phyloP scores from a whole-genome alignment of 805 yeast species.

The Nakazawaea wyomingensis region DNA sequence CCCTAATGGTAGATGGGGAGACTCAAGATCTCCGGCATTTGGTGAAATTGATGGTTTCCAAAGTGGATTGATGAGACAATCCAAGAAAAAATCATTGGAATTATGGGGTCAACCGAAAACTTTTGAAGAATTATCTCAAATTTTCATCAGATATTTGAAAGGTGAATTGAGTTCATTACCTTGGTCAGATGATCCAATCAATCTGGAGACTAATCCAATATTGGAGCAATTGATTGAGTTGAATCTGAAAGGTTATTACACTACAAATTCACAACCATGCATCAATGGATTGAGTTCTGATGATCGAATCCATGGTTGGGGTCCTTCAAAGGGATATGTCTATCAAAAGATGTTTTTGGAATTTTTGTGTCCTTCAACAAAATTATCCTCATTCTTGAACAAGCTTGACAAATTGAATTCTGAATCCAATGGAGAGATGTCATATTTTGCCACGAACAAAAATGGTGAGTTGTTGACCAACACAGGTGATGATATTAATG shows the following conservation, averaged over 20 bases:
- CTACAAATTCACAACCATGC: slow-evolving; percentile 93
- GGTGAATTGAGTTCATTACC: slow-evolving; percentile 77
- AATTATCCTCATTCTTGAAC: slow-evolving; percentile 31
- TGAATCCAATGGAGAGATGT: slow-evolving; percentile 39
- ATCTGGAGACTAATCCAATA: slow-evolving; percentile 66
- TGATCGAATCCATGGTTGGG: slow-evolving; percentile 85
- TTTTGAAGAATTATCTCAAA: slow-evolving; percentile 51
- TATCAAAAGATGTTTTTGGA: slow-evolving; percentile 94
- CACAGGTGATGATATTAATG: slow-evolving; percentile 74
- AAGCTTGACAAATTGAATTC: slow-evolving; percentile 42
- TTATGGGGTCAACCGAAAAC: slow-evolving; percentile 82
- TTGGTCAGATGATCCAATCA: slow-evolving; percentile 91
- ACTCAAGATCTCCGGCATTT: slow-evolving; percentile 94
- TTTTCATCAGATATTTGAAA: slow-evolving; percentile 64
- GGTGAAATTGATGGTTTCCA: slow-evolving; percentile 85
- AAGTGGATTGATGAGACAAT: slow-evolving; percentile 74
- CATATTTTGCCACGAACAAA: slow-evolving; percentile 72
- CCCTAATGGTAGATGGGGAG: slow-evolving; percentile 99
- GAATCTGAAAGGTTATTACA: slow-evolving; percentile 64
- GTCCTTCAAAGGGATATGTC: slow-evolving; percentile 87
- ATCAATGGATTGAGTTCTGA: slow-evolving; percentile 72
- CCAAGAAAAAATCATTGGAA: slow-evolving; percentile 72
- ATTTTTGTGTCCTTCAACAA: slow-evolving; percentile 62
- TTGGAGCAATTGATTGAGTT: slow-evolving; percentile 53
- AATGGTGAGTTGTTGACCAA: slow-evolving; percentile 58